Evolutionary conservation across 345 rosid species (phyloP), one percentile per base, ranked within the genome.

Genomic region (Mallotus nudiflorus): DNA sequence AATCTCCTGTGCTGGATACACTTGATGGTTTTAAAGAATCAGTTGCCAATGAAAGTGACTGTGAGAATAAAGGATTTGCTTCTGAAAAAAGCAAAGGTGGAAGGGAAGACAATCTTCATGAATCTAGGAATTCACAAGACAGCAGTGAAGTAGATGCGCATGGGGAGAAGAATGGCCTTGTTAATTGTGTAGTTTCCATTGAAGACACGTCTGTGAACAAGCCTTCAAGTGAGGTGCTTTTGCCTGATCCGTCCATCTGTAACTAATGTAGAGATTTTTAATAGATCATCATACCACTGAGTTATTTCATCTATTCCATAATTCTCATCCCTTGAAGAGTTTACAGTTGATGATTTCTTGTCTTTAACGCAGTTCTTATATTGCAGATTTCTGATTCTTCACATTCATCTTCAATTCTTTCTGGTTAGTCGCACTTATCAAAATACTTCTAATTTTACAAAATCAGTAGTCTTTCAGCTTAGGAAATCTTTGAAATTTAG

Each of bases 1-100:
- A 91, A 39, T 88, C 96, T 9, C 87, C 86, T 20, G 54, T 75
- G 54, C 64, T 85, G 54, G 85, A 81, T 73, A 76, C 85, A 2
- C 60, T 54, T 54, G 88, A 82, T 65, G 82, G 68, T 69, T 54
- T 77, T 64, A 31, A 33, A 70, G 78, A 70, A 42, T 77, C 64
- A 22, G 52, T 62, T 57, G 42, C 31, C 39, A 53, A 68, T 45
- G 87, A 75, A 54, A 80, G 72, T 56, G 83, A 80, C 62, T 27
- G 48, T 31, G 66, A 14, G 63, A 29, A 77, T 53, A 78, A 73
- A 69, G 77, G 31, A 24, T 31, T 66, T 64, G 50, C 20, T 66
- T 31, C 10, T 61, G 52, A 61, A 33, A 73, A 40, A 57, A 62
- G 29, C 22, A 58, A 25, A 13, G 61, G 62, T 15, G 71, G 33